phyloP scores from a whole-genome alignment of 495 filamentous ascomycete genomes.

The Apodospora peruviana region DNA sequence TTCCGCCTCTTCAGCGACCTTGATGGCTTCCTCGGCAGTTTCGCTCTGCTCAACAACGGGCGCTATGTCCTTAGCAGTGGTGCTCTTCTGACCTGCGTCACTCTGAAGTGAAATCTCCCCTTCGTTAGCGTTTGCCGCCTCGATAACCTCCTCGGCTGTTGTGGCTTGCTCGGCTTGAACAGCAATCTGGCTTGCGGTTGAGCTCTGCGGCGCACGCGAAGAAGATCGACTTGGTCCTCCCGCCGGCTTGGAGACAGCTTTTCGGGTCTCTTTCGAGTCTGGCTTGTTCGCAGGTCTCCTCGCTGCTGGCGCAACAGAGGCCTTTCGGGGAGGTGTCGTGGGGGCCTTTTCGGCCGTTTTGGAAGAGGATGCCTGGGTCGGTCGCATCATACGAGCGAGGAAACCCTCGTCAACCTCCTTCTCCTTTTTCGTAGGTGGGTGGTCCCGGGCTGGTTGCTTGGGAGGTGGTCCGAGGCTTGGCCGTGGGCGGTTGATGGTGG shows the following conservation, averaged over 20 bases:
- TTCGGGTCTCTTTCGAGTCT: conserved; percentile 18
- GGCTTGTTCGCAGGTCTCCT: conserved; percentile 16
- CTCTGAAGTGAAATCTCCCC: background rate
- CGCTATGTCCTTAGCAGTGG: conserved; percentile 24
- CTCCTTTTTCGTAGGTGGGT: conserved; percentile 35
- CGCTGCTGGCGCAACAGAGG: conserved; percentile 7
- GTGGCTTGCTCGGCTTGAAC: conserved; percentile 14
- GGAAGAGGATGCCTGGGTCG: conserved; percentile 71
- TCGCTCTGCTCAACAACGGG: conserved; percentile 23
- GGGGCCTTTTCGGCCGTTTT: conserved; percentile 67
- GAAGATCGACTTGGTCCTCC: no score
- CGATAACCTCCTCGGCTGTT: conserved; percentile 20
- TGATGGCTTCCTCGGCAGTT: conserved; percentile 24
- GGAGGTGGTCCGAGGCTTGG: conserved; percentile 49
- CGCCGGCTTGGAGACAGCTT: no score
- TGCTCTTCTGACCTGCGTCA: conserved; percentile 6
- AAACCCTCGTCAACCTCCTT: conserved; percentile 65
- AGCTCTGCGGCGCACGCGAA: background rate
- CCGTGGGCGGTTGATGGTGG: conserved; percentile 35
- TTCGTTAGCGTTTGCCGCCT: conserved; percentile 1
- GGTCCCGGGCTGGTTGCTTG: conserved; percentile 35
- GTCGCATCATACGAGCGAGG: conserved; percentile 88
- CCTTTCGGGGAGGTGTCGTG: conserved; percentile 36
- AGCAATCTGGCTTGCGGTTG: conserved; percentile 13
- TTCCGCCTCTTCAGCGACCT: no score